Base-by-base conservation (phyloP, 2,329 filamentous ascomycete species). In the Xylariaceae sp. region DNA sequence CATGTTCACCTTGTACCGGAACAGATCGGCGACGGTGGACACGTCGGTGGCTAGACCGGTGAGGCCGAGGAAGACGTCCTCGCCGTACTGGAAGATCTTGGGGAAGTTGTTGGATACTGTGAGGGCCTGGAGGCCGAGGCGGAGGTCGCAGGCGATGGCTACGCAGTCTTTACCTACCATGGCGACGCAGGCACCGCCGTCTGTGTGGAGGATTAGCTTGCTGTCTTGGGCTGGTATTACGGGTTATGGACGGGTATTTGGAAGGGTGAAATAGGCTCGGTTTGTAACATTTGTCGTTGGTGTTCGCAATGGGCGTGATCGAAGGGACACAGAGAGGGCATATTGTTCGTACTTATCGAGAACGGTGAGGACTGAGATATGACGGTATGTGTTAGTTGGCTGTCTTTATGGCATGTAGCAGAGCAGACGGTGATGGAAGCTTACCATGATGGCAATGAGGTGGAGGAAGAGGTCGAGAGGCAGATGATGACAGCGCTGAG, bases 121-220 rank as follows among this genome's bases (percentile, higher is more conserved):
- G 65, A 98, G 80, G 65, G 93, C 81, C 75, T 98, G 93, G 66
- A 97, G 85, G 63, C 93, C 93, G 57, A 98, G 88, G 55, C 93
- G 92, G 57, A 98, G 88, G 73, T 98, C 93, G 77, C 93, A 98
- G 68, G 93, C 93, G 67, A 98, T 97, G 72, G 93, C 93, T 51
- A 98, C 93, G 72, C 93, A 98, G 83, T 97, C 91, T 75, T 98
- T 97, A 77, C 93, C 93, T 56, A 95, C 91, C 93, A 97, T 97
- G 71, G 92, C 92, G 58, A 97, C 90, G 73, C 86, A 92, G 75
- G 92, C 92, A 69, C 92, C 92, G 74, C 92, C 92, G 69, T 85
- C 80, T 84, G 55, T 54, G n/a, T n/a, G n/a, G n/a, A n/a, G n/a
- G n/a, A n/a, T n/a, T n/a, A n/a, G n/a, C n/a, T n/a, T n/a, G n/a